Evolutionary conservation across 2,329 filamentous ascomycete species (phyloP).

Genomic region (Ophiocordyceps australis): DNA sequence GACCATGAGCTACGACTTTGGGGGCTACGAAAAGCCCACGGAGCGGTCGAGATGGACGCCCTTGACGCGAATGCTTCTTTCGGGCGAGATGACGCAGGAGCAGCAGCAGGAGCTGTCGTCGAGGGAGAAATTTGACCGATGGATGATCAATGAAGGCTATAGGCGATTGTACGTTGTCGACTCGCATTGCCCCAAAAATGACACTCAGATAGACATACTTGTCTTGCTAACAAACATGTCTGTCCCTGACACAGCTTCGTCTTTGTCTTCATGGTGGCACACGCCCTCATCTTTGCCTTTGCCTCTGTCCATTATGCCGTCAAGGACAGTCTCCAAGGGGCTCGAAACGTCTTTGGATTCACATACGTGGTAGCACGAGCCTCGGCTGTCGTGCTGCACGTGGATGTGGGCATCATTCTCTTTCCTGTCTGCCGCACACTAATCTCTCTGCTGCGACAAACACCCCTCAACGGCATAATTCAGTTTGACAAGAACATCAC

Average conservation of each 20-base stretch:
- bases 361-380: slow-evolving; percentile 64
- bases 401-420: slow-evolving; percentile 64
- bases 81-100: slow-evolving; percentile 65
- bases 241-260: slow-evolving; percentile 43
- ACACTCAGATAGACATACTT: no score
- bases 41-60: slow-evolving; percentile 72
- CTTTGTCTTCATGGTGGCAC: slow-evolving; percentile 53
- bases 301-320: slow-evolving; percentile 64
- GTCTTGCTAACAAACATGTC: neutral
- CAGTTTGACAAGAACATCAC: slow-evolving; percentile 84
- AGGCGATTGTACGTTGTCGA: slow-evolving; percentile 48
- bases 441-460: slow-evolving; percentile 64
- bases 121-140: slow-evolving; percentile 60
- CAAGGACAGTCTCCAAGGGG: slow-evolving; percentile 53
- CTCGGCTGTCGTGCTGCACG: slow-evolving; percentile 59
- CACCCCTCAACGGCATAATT: slow-evolving; percentile 69
- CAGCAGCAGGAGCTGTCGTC: slow-evolving; percentile 47
- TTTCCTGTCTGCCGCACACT: slow-evolving; percentile 73
- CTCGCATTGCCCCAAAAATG: no score
- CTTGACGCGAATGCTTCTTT: slow-evolving; percentile 65
- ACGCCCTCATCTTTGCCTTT: slow-evolving; percentile 63
- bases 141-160: slow-evolving; percentile 85
- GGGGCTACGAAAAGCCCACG: slow-evolving; percentile 21
- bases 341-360: slow-evolving; percentile 52
- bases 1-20: slow-evolving; percentile 11